Evolutionary conservation across 1,284 basidiomycete species (phyloP).

Genomic region (Sporisorium iseilematis-ciliati): DNA sequence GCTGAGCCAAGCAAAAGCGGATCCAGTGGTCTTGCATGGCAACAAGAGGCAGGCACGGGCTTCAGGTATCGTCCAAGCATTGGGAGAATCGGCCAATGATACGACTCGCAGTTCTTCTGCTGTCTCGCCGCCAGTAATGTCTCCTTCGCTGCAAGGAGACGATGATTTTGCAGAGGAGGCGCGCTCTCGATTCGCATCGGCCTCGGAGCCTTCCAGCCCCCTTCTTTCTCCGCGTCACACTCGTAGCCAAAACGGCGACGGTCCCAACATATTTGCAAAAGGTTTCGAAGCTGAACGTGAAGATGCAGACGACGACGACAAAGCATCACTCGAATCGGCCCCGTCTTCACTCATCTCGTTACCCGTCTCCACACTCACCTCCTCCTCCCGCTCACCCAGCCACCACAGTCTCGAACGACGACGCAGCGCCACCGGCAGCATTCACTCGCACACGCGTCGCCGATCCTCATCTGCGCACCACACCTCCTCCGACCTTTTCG

Average conservation of each 20-base stretch:
- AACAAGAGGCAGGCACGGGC: constrained; percentile 43
- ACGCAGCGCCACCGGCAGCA: constrained; percentile 16
- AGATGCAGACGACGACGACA: constrained; percentile 23
- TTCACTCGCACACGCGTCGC: constrained; percentile 6
- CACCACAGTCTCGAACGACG: constrained; percentile 34
- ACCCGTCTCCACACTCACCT: constrained; percentile 43
- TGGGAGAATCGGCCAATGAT: constrained; percentile 7
- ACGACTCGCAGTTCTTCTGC: constrained; percentile 3
- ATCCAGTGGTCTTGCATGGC: constrained; percentile 44
- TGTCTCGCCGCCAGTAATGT: constrained; percentile 6
- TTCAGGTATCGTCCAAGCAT: constrained; percentile 1
- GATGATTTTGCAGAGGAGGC: neutral
- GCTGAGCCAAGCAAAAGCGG: constrained; percentile 36
- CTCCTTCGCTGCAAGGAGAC: neutral
- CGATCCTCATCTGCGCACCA: constrained; percentile 8
- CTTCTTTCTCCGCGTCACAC: constrained; percentile 15
- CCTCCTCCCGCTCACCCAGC: constrained; percentile 33
- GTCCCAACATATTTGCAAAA: no score
- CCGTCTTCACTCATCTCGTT: constrained; percentile 46
- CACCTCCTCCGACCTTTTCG: constrained; percentile 32
- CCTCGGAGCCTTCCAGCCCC: constrained; percentile 21
- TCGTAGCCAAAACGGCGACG: neutral
- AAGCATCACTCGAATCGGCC: constrained; percentile 38
- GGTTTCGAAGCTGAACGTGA: neutral
- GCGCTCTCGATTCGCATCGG: constrained; percentile 9